Evolutionary conservation across 2,329 filamentous ascomycete genomes (phyloP).

Genomic region (Aurifilum marmelostoma): DNA sequence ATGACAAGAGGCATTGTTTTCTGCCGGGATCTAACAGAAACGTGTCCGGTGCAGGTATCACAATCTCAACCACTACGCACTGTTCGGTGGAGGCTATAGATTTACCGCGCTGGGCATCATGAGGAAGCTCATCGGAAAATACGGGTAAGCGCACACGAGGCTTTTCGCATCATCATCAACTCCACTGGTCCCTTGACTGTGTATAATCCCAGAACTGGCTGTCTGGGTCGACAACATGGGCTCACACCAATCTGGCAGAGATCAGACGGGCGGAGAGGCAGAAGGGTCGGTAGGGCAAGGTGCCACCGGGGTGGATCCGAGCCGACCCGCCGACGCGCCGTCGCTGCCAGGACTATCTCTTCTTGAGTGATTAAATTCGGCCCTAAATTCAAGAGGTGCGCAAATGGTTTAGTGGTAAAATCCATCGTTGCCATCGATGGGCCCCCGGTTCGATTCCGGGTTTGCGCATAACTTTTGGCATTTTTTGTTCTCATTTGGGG

Average conservation of each 20-base stretch:
- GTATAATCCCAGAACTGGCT: no score
- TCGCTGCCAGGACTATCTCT: no score
- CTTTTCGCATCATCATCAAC: no score
- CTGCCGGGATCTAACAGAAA: constrained; percentile 29
- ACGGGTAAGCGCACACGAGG: constrained; percentile 48
- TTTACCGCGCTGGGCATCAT: constrained; percentile 79
- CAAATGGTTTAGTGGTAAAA: constrained; percentile 22
- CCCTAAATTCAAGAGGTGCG: neutral
- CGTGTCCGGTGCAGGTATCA: constrained; percentile 68
- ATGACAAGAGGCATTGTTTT: neutral
- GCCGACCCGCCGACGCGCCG: no score
- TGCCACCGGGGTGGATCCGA: neutral
- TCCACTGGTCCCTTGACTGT: no score
- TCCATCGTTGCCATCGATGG: constrained; percentile 20
- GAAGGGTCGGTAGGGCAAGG: neutral
- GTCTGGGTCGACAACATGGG: no score
- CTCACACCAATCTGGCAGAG: neutral
- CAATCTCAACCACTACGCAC: constrained; percentile 83
- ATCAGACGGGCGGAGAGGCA: neutral
- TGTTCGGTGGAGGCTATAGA: constrained; percentile 82
- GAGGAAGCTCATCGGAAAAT: constrained; percentile 72
- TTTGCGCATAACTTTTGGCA: constrained; percentile 5
- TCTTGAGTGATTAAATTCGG: neutral
- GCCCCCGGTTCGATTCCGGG: constrained; percentile 17
- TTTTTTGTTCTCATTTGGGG: neutral